Evolutionary conservation across 306 rosid species (phyloP).

Genomic region (Glycine latifolia): DNA sequence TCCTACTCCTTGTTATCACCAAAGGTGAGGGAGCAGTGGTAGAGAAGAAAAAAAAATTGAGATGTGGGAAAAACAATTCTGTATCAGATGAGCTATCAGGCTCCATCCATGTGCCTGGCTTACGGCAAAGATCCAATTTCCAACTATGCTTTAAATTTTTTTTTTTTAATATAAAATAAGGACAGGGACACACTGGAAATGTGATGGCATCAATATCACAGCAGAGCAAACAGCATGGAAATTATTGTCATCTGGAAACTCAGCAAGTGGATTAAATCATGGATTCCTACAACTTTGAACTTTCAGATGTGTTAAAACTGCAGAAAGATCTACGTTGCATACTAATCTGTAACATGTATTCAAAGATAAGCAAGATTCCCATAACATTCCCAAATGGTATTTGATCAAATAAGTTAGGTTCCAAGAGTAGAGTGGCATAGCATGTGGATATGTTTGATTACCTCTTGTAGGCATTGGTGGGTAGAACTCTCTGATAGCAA

Average conservation of each 20-base stretch:
- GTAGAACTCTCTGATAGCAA: slow-evolving; percentile 83
- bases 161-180: no score
- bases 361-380: not conserved
- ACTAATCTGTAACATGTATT: not conserved
- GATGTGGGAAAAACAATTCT: not conserved
- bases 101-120: slow-evolving; percentile 1
- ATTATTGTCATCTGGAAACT: not conserved
- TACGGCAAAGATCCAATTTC: not conserved
- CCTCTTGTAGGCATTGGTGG: slow-evolving; percentile 79
- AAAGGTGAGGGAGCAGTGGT: not conserved
- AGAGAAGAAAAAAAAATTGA: not conserved
- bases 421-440: not conserved
- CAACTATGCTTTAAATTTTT: no score
- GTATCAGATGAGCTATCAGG: not conserved
- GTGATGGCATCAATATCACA: not conserved
- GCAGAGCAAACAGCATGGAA: slow-evolving; percentile 12
- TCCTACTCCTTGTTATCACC: not conserved
- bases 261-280: slow-evolving; percentile 11
- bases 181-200: not conserved
- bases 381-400: not conserved
- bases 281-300: not conserved
- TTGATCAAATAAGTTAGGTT: slow-evolving; percentile 4
- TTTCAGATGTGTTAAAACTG: slow-evolving; percentile 16
- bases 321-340: slow-evolving; percentile 21
- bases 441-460: slow-evolving; percentile 47